A percentile compares a stretch with the other conserved stretches of the same genome.
phyloP scores from a whole-genome alignment of 2,329 filamentous ascomycete species.

The Helotiales sp. region DNA sequence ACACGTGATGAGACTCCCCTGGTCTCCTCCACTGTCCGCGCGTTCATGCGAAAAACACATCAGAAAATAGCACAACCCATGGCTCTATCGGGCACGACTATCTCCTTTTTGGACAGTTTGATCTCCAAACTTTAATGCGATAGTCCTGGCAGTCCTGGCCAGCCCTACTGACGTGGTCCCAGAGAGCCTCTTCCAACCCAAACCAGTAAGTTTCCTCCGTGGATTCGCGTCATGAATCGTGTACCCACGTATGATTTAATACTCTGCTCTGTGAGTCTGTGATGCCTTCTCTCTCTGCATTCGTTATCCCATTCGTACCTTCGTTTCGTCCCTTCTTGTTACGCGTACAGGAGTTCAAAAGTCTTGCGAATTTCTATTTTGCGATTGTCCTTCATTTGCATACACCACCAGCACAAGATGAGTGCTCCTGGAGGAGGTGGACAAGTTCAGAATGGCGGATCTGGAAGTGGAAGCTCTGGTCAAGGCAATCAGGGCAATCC shows the following conservation, averaged over 20 bases:
- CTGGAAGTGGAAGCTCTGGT: slow-evolving; percentile 3
- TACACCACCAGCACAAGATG: slow-evolving; percentile 7
- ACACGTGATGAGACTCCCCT: slow-evolving; percentile 4
- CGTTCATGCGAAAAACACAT: slow-evolving; percentile 7
- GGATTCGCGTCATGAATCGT: slow-evolving; percentile 19
- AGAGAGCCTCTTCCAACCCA: slow-evolving; percentile 10
- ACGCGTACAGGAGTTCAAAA: background rate
- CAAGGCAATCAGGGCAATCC: background rate
- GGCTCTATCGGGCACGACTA: background rate
- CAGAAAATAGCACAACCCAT: slow-evolving; percentile 15
- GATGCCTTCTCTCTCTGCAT: background rate
- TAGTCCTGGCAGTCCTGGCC: background rate
- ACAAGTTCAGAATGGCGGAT: slow-evolving; percentile 4
- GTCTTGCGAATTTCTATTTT: background rate
- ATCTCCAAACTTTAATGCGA: slow-evolving; percentile 17
- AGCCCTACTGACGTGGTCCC: slow-evolving; percentile 9
- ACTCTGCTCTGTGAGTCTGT: background rate
- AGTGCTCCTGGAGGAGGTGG: slow-evolving; percentile 11
- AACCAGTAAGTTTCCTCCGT: slow-evolving; percentile 17
- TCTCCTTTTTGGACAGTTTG: slow-evolving; percentile 16
- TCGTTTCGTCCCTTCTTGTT: background rate
- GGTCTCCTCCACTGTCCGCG: slow-evolving; percentile 14
- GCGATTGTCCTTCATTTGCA: background rate
- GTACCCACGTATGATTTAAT: slow-evolving; percentile 8
- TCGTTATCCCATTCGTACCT: background rate